Percentiles rank a stretch among this genome's conserved stretches.
Conservation (phyloP, 805 yeast genomes). For the Sugiyamaella americana region DNA sequence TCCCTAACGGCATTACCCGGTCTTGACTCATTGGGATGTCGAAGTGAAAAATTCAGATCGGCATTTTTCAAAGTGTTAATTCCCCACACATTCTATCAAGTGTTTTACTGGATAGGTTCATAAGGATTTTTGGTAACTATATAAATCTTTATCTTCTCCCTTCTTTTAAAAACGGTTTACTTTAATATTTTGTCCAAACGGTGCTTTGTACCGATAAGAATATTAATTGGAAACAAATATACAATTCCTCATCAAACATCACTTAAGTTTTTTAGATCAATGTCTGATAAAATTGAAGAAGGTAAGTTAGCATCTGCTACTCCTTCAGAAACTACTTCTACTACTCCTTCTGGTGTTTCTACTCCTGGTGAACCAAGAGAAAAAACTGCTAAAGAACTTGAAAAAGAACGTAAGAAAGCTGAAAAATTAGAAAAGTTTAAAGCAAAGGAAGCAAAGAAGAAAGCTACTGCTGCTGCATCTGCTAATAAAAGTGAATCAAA, state of each 20-base stretch:
- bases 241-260: too few relatives aligned
- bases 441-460: slow-evolving; percentile 70
- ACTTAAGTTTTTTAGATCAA: neutral
- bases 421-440: slow-evolving; percentile 81
- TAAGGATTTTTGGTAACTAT: too few relatives aligned
- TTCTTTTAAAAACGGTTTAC: neutral
- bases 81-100: too few relatives aligned
- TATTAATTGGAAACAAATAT: too few relatives aligned
- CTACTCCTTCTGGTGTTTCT: slow-evolving; percentile 18
- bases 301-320: neutral
- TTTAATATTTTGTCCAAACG: neutral
- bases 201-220: neutral
- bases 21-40: neutral
- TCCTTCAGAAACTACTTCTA: slow-evolving; percentile 6
- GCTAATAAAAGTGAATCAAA: slow-evolving; percentile 30
- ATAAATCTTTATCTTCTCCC: too few relatives aligned
- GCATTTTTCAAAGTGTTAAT: neutral
- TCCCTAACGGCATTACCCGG: neutral
- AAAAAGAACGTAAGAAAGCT: slow-evolving; percentile 82
- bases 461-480: slow-evolving; percentile 38
- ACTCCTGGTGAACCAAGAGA: slow-evolving; percentile 33
- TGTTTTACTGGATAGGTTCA: too few relatives aligned
- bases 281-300: neutral
- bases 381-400: slow-evolving; percentile 74
- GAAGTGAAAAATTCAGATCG: neutral